phyloP scores from a whole-genome alignment of 306 rosid species.

The Ammopiptanthus mongolicus region DNA sequence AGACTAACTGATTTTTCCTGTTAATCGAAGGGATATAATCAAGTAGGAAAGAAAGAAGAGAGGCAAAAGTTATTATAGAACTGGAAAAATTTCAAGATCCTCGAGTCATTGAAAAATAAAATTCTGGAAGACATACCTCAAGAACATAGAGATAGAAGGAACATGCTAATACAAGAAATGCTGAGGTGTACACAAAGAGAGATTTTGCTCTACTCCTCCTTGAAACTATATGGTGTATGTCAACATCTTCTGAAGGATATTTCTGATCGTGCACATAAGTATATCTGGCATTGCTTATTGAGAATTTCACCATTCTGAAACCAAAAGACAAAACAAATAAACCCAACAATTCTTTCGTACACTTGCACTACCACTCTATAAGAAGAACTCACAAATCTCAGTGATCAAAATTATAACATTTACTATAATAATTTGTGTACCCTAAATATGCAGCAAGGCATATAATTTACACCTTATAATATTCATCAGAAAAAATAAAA shows the following conservation, averaged over 20 bases:
- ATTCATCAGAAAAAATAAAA: not conserved
- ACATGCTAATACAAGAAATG: slow-evolving; percentile 47
- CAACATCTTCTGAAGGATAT: slow-evolving; percentile 49
- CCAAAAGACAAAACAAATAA: not conserved
- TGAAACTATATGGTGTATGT: slow-evolving; percentile 58
- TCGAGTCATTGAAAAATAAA: not conserved
- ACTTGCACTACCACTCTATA: slow-evolving; percentile 21
- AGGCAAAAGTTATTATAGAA: not conserved
- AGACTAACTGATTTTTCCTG: slow-evolving; percentile 52
- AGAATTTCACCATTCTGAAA: slow-evolving; percentile 50
- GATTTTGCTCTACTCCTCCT: slow-evolving; percentile 37
- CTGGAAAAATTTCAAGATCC: not conserved
- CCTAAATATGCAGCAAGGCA: not conserved
- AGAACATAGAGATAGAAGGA: slow-evolving; percentile 37
- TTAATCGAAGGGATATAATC: not conserved
- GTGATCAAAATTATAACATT: not conserved
- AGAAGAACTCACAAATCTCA: not conserved
- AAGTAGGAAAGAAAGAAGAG: not conserved
- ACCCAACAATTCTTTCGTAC: not conserved
- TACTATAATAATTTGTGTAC: not conserved
- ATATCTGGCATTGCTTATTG: slow-evolving; percentile 48
- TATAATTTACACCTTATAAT: not conserved
- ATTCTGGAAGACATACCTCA: slow-evolving; percentile 33
- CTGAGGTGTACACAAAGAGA: slow-evolving; percentile 32
- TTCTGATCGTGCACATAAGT: slow-evolving; percentile 53